Evolutionary conservation across 495 filamentous ascomycete species (phyloP).

Genomic region (Neurospora sp.): DNA sequence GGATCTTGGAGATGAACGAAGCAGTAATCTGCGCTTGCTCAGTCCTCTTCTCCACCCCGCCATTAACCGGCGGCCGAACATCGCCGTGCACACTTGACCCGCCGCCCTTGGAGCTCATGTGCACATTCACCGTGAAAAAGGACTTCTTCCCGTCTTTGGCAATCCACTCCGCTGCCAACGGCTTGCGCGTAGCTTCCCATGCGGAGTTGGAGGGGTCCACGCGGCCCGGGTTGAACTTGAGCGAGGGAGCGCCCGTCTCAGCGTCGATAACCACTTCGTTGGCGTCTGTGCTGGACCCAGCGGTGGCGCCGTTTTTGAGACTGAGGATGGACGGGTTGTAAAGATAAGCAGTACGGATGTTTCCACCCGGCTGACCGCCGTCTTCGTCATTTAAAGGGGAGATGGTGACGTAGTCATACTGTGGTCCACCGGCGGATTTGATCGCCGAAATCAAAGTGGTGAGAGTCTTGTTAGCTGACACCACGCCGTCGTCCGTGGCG

Average conservation of each 20-base stretch:
- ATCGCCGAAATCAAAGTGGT: slow-evolving; percentile 34
- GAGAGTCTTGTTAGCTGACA: slow-evolving; percentile 38
- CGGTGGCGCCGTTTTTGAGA: slow-evolving; percentile 31
- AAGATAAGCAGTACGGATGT: slow-evolving; percentile 54
- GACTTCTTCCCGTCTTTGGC: slow-evolving; percentile 27
- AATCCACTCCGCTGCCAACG: slow-evolving; percentile 47
- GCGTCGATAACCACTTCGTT: slow-evolving; percentile 27
- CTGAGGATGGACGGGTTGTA: slow-evolving; percentile 42
- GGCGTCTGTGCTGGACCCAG: slow-evolving; percentile 31
- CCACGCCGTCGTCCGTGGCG: slow-evolving; percentile 38
- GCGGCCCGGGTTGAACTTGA: slow-evolving; percentile 44
- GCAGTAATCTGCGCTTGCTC: slow-evolving; percentile 40
- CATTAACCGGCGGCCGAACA: slow-evolving; percentile 49
- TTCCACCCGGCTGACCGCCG: slow-evolving; percentile 52
- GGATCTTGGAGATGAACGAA: slow-evolving; percentile 30
- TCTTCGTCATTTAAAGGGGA: slow-evolving; percentile 37
- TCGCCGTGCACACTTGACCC: slow-evolving; percentile 41
- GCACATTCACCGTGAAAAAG: slow-evolving; percentile 54
- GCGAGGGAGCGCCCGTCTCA: too few species aligned
- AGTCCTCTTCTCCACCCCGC: slow-evolving; percentile 36
- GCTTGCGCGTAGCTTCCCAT: slow-evolving; percentile 45
- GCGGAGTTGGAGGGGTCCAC: slow-evolving; percentile 45
- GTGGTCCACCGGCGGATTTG: slow-evolving; percentile 16
- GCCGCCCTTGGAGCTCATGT: slow-evolving; percentile 47
- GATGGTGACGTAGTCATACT: slow-evolving; percentile 41